Evolutionary conservation across 2,329 filamentous ascomycete genomes (phyloP).

Genomic region (Metarhizium anisopliae): DNA sequence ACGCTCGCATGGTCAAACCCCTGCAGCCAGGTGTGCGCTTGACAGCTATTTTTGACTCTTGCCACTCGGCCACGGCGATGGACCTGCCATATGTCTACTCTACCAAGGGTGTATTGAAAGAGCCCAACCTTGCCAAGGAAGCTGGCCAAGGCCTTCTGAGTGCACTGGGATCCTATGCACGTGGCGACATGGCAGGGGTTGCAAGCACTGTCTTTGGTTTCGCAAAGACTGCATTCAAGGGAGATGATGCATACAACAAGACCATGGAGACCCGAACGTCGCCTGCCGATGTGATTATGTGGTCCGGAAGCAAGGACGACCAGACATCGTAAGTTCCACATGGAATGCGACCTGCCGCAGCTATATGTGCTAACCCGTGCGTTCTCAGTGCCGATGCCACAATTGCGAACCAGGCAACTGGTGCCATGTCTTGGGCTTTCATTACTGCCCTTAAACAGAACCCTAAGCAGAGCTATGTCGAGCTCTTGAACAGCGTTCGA

Average conservation of each 20-base stretch:
- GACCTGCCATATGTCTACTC: constrained; percentile 75
- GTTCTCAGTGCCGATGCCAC: constrained; percentile 70
- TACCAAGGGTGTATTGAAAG: constrained; percentile 71
- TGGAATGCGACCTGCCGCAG: not conserved
- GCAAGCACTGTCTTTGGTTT: constrained; percentile 72
- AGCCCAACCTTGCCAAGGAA: constrained; percentile 74
- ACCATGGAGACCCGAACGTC: constrained; percentile 85
- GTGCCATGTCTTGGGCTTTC: constrained; percentile 98
- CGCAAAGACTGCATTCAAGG: constrained; percentile 77
- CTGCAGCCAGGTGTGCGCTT: constrained; percentile 76
- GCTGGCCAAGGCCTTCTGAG: constrained; percentile 63
- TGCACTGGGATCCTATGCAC: constrained; percentile 69
- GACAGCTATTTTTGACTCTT: constrained; percentile 75
- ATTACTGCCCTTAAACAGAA: constrained; percentile 86
- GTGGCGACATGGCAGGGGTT: constrained; percentile 76
- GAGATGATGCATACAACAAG: constrained; percentile 69
- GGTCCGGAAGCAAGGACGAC: constrained; percentile 91
- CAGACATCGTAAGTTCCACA: constrained; percentile 62
- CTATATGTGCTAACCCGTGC: constrained; percentile 9
- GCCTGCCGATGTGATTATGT: constrained; percentile 94
- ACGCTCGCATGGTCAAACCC: constrained; percentile 66
- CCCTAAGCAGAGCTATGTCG: constrained; percentile 90
- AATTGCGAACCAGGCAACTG: constrained; percentile 81
- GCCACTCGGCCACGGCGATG: constrained; percentile 69
- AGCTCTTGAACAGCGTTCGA: constrained; percentile 90